Evolutionary conservation across 768 basidiomycete species (phyloP).

Genomic region (Rhizopogon roseolus): DNA sequence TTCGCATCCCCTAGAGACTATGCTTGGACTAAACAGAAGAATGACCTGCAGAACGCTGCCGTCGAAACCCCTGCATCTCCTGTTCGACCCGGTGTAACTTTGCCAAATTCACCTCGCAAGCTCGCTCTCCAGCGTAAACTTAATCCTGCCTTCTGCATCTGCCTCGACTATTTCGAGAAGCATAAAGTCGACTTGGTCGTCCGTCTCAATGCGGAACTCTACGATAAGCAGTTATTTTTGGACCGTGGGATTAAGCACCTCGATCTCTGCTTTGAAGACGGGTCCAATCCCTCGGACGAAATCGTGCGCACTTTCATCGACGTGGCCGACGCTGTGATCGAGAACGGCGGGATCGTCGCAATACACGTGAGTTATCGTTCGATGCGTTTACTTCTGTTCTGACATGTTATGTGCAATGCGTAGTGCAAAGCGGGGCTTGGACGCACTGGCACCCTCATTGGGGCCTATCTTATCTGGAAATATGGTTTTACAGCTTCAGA

Average conservation of each 20-base stretch:
- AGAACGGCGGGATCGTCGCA: slow-evolving; percentile 76
- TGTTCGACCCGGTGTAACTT: slow-evolving; percentile 21
- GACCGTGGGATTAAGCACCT: slow-evolving; percentile 84
- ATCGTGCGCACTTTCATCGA: slow-evolving; percentile 92
- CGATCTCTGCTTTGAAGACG: slow-evolving; percentile 97
- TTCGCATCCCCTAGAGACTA: slow-evolving; percentile 90
- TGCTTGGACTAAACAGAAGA: slow-evolving; percentile 73
- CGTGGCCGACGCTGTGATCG: slow-evolving; percentile 73
- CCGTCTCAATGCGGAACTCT: slow-evolving; percentile 89
- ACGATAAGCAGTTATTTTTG: slow-evolving; percentile 75
- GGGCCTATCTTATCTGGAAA: slow-evolving; percentile 98
- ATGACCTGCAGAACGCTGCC: slow-evolving; percentile 47
- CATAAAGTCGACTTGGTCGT: slow-evolving; percentile 87
- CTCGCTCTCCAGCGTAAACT: slow-evolving; percentile 74
- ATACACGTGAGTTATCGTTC: slow-evolving; percentile 63
- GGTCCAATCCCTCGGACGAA: slow-evolving; percentile 94
- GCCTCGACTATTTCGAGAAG: slow-evolving; percentile 89
- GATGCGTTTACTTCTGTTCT: slow-evolving; percentile 7
- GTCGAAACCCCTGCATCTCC: slow-evolving; percentile 18
- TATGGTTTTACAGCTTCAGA: slow-evolving; percentile 95
- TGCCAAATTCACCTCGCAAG: slow-evolving; percentile 22
- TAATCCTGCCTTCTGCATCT: slow-evolving; percentile 79
- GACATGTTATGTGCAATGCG: slow-evolving; percentile 11
- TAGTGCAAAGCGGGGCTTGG: slow-evolving; percentile 97
- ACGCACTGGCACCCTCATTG: slow-evolving; percentile 93